Evolutionary conservation across 768 basidiomycete species (phyloP).

Genomic region (Mycena galericulata): DNA sequence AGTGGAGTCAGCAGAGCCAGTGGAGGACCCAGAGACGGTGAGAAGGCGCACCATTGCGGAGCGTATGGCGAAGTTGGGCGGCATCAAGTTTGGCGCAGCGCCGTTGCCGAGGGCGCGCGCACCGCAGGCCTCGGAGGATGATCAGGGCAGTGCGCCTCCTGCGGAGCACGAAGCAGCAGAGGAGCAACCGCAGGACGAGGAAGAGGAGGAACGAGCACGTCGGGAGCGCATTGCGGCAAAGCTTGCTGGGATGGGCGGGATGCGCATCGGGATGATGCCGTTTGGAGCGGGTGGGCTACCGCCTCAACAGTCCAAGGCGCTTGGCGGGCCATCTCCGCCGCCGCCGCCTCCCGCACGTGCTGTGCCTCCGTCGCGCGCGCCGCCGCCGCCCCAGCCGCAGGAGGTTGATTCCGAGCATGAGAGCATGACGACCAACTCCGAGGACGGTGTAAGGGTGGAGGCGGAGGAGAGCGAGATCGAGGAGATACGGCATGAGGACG

Average conservation of each 20-base stretch:
- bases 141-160: constrained; percentile 18
- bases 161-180: constrained; percentile 43
- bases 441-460: constrained; percentile 74
- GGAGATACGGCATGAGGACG: constrained; percentile 71
- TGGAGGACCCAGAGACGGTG: constrained; percentile 60
- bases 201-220: constrained; percentile 72
- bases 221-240: constrained; percentile 66
- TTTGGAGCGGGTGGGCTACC: constrained; percentile 48
- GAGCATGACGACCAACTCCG: constrained; percentile 54
- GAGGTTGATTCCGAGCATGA: constrained; percentile 62
- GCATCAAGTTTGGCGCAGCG: constrained; percentile 84
- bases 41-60: constrained; percentile 86
- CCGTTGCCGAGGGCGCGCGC: constrained; percentile 56
- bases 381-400: constrained; percentile 44
- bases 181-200: constrained; percentile 52
- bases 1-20: constrained; percentile 29
- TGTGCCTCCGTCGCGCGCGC: constrained; percentile 43
- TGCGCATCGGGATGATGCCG: constrained; percentile 70
- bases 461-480: constrained; percentile 81
- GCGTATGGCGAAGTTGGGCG: constrained; percentile 94
- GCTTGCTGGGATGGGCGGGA: constrained; percentile 67
- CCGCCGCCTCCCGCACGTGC: constrained; percentile 43
- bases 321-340: constrained; percentile 42
- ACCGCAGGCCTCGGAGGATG: constrained; percentile 42
- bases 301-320: constrained; percentile 45